Base-by-base conservation (phyloP, 2,329 filamentous ascomycete species). In the Fusarium continuum region DNA sequence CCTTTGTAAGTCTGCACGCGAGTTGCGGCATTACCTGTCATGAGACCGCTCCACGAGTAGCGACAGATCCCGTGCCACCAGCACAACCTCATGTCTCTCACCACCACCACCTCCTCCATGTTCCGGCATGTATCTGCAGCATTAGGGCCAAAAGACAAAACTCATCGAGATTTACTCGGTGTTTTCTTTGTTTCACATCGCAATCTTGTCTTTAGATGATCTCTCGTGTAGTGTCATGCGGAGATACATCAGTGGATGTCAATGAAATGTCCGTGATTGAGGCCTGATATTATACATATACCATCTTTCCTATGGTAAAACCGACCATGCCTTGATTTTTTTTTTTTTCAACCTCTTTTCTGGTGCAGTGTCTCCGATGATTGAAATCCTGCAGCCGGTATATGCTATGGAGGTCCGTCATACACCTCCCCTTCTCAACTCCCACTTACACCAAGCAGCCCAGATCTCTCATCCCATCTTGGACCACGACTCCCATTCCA, bases 401-500 rank as follows among this genome's bases (percentile, higher is more conserved):
- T 29, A 35, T 16, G 14, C 10, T 1, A 64, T 65, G 62, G 62
- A 65, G 57, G 62, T 56, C 6, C 19, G 61, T 63, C 35, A 19
- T 8, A 16, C 6, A n/a, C 22, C 10, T 13, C 35, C 11, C n/a
- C n/a, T 8, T 14, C 10, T 20, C n/a, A 9, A 32, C 50, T 17
- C n/a, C 8, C 41, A 50, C 55, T 56, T 47, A 64, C 46, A 50
- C 19, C 8, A 25, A 9, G 11, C 19, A 67, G 62, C 43, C 59
- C 6, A 43, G 67, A 43, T 65, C 73, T 6, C 64, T 77, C 34
- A 65, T 83, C 54, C 74, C 76, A 5, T 73, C 76, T 35, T 84
- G 82, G 80, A 72, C 75, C 1, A 74, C 75, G 14, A 78, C 74
- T 0, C 82, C 82, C 2, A 78, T 85, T 14, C 80, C 80, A 2